Percentiles rank a stretch among this genome's conserved stretches.
Conservation (phyloP, 768 basidiomycete species). For the Myochromella boudieri region DNA sequence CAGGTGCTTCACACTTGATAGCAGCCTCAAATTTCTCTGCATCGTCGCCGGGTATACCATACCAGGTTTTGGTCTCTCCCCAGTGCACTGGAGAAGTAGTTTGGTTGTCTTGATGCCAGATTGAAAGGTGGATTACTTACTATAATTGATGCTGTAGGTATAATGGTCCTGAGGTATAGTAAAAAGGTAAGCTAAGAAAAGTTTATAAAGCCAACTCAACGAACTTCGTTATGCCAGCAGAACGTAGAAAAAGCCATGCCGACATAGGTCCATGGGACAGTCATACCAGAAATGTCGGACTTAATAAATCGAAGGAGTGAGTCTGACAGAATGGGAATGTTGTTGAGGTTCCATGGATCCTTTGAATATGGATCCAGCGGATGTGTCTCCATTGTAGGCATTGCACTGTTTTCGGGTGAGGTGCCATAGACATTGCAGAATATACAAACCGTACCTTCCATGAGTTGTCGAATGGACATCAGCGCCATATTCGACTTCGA, state of each 20-base stretch:
- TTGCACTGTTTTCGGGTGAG: too few relatives aligned
- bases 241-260: constrained; percentile 99
- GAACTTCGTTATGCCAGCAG: constrained; percentile 98
- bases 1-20: constrained; percentile 92
- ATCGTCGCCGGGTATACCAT: constrained; percentile 94
- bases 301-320: constrained; percentile 97
- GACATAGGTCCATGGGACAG: constrained; percentile 98
- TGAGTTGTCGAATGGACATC: constrained; percentile 98
- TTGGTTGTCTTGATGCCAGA: constrained; percentile 9
- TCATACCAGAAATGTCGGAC: constrained; percentile 99
- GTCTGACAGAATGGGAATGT: constrained; percentile 89
- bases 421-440: constrained; percentile 4
- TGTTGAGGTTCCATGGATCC: constrained; percentile 98
- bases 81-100: constrained; percentile 77
- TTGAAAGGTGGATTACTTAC: constrained; percentile 45
- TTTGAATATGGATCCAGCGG: constrained; percentile 84
- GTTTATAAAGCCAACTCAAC: constrained; percentile 12
- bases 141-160: constrained; percentile 94
- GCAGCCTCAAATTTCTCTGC: constrained; percentile 96
- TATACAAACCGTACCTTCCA: constrained; percentile 67
- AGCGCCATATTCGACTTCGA: constrained; percentile 99
- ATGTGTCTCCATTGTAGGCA: constrained; percentile 94
- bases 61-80: constrained; percentile 99
- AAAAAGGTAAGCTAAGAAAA: constrained; percentile 6
- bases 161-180: constrained; percentile 77